phyloP scores from a whole-genome alignment of 2,329 filamentous ascomycete species.

The Phoma sp. region DNA sequence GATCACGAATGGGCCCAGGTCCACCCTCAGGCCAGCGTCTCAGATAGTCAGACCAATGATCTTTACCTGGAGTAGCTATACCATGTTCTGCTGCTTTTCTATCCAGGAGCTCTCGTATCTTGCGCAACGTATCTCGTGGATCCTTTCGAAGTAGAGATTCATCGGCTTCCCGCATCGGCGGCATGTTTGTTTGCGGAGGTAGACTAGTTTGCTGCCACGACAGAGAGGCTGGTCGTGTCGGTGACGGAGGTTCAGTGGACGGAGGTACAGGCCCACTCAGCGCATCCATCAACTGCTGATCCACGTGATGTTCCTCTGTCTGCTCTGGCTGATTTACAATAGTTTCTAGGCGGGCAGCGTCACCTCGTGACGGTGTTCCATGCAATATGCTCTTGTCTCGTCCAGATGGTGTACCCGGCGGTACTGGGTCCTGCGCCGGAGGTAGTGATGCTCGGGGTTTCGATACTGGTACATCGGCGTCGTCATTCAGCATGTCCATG shows the following conservation, averaged over 20 bases:
- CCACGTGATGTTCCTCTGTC: conserved; percentile 28
- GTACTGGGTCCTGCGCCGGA: conserved; percentile 20
- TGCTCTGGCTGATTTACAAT: conserved; percentile 29
- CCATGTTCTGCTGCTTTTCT: conserved; percentile 33
- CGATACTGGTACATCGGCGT: conserved; percentile 37
- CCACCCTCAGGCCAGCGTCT: conserved; percentile 24
- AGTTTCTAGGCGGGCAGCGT: conserved; percentile 24
- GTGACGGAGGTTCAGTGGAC: conserved; percentile 27
- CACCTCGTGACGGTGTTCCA: conserved; percentile 27
- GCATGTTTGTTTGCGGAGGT: conserved; percentile 14
- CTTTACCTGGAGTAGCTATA: conserved; percentile 24
- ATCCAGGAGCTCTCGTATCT: conserved; percentile 35
- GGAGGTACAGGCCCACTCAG: conserved; percentile 20
- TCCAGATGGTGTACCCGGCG: conserved; percentile 22
- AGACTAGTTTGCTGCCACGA: conserved; percentile 23
- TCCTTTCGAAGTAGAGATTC: conserved; percentile 33
- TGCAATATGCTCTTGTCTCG: conserved; percentile 21
- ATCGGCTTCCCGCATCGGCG: conserved; percentile 28
- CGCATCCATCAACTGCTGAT: conserved; percentile 30
- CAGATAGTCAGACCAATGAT: conserved; percentile 14
- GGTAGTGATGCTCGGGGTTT: conserved; percentile 27
- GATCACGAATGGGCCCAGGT: not conserved
- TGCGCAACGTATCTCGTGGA: conserved; percentile 32
- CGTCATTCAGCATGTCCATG: conserved; percentile 47
- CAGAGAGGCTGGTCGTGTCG: conserved; percentile 23